phyloP scores from a whole-genome alignment of 345 rosid genomes.

The Iberis pinnata region DNA sequence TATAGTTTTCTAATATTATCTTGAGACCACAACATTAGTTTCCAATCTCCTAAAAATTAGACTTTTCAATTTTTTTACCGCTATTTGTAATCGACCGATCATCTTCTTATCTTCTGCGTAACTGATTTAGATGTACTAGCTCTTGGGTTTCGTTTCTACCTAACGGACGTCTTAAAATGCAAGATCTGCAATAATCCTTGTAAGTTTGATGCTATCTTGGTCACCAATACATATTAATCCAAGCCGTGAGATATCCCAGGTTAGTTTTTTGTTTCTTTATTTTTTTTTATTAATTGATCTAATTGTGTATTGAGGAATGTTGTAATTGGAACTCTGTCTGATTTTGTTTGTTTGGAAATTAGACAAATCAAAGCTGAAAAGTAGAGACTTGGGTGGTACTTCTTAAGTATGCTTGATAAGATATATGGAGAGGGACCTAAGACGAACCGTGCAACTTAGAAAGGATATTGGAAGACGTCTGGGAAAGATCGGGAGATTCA shows the following conservation, averaged over 20 bases:
- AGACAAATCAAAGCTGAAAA: conserved; percentile 80
- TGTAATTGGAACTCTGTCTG: no score
- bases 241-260: conserved; percentile 99
- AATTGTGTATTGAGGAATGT: not conserved
- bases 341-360: no score
- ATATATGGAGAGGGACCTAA: conserved; percentile 78
- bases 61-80: no score
- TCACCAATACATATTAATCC: conserved; percentile 64
- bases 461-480: conserved; percentile 96
- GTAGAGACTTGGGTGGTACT: conserved; percentile 93
- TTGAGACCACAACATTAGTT: no score
- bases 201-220: conserved; percentile 69
- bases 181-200: conserved; percentile 66
- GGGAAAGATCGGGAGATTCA: conserved; percentile 76
- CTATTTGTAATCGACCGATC: no score
- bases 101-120: no score
- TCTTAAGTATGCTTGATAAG: conserved; percentile 73
- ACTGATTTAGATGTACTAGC: no score
- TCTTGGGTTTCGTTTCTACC: conserved; percentile 97
- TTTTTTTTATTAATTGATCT: not conserved
- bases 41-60: no score
- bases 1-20: no score
- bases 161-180: conserved; percentile 82
- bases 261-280: conserved; percentile 3
- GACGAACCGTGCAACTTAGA: conserved; percentile 92